Evolutionary conservation across 345 rosid species (phyloP).

Genomic region (Carallia pectinifolia): DNA sequence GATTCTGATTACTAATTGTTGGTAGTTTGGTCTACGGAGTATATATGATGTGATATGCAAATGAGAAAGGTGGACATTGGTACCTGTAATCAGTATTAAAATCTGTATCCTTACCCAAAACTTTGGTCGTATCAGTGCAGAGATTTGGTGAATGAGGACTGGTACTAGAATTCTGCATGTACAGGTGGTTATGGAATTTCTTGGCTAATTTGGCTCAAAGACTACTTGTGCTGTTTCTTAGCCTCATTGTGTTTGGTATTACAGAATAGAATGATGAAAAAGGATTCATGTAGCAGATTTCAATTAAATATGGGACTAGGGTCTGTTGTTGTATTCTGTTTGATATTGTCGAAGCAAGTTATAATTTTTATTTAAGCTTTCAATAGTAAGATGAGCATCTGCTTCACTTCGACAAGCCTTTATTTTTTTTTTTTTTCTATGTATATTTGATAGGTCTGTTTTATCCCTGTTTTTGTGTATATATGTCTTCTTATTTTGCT

Average conservation of each 20-base stretch:
- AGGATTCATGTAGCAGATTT: too few relatives aligned
- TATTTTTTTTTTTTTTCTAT: neutral
- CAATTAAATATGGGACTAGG: too few relatives aligned
- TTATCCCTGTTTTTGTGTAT: neutral
- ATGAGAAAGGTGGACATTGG: too few relatives aligned
- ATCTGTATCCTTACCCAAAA: neutral
- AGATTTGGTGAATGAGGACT: neutral
- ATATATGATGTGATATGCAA: too few relatives aligned
- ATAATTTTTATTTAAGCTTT: too few relatives aligned
- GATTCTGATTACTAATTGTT: neutral
- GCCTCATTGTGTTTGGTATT: neutral
- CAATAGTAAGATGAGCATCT: too few relatives aligned
- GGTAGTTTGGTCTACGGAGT: too few relatives aligned
- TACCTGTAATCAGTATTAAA: neutral
- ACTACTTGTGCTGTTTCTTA: neutral
- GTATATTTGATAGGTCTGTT: neutral
- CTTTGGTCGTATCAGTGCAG: neutral
- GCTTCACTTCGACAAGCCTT: too few relatives aligned
- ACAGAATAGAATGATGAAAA: too few relatives aligned
- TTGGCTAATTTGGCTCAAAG: neutral
- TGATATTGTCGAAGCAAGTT: too few relatives aligned
- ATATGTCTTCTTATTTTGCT: neutral
- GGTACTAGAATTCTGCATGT: neutral
- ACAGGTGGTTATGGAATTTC: neutral
- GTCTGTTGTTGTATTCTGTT: too few relatives aligned